Base-by-base conservation (phyloP, 2,329 filamentous ascomycete genomes). In the Alternaria tenuissima region DNA sequence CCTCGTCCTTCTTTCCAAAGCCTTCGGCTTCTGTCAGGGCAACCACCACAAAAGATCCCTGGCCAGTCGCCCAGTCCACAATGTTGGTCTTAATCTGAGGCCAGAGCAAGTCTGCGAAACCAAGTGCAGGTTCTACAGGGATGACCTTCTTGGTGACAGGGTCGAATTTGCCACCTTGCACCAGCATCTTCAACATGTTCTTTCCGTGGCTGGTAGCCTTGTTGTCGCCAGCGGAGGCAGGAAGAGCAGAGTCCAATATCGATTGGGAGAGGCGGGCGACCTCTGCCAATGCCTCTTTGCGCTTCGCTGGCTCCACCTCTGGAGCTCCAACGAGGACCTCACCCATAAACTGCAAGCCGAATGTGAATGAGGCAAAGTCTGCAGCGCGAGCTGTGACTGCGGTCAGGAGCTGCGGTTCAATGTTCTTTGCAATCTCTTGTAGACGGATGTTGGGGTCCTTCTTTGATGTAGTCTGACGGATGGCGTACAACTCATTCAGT, bases 171-270 rank as follows among this genome's bases (percentile, higher is more conserved):
- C 96, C 95, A 42, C 95, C 95, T 55, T 93, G 90, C 24, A 97
- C 93, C 7, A 99, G 86, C 0, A 91, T 91, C 82, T 97, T 97
- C 71, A 98, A 86, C 89, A 97, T 91, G 60, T 93, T 90, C 92
- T 93, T 41, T 88, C 91, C 68, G 84, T 38, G 86, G 85, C 70
- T 86, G 82, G 26, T 88, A 86, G 56, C 91, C 51, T 73, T 70
- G 47, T 68, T 67, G 28, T 70, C 67, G 2, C 63, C 68, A 12
- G 65, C 55, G 32, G 68, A 68, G 6, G 67, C 63, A 26, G 67
- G 80, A 75, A 63, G 79, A 69, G 42, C 79, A 70, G 67, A 62
- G 30, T 76, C 73, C 18, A 78, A 64, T 9, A 78, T 76, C 24
- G 70, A 69, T 22, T 70, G 72, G 18, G 74, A 67, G 4, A 85